phyloP scores from a whole-genome alignment of 2,329 filamentous ascomycete species.

The Ophiostoma perfectum region DNA sequence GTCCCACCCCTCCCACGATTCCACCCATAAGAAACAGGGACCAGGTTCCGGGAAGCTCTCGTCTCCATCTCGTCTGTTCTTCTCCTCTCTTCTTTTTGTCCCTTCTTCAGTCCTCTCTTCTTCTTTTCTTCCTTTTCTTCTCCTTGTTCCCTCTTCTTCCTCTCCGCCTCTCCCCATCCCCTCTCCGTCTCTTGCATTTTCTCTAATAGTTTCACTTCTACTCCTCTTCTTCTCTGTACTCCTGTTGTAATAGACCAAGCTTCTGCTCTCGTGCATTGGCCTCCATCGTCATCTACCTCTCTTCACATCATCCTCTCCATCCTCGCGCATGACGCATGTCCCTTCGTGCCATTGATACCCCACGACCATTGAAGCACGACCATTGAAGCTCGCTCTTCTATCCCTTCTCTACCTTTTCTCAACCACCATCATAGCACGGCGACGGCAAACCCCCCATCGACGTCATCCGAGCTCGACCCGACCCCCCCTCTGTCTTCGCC shows the following conservation, averaged over 20 bases:
- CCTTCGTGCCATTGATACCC: slow-evolving; percentile 22
- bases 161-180: slow-evolving; percentile 5
- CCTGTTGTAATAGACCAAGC: slow-evolving; percentile 17
- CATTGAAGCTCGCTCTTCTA: neutral
- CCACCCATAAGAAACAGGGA: slow-evolving; percentile 3
- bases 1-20: neutral
- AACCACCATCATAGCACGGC: neutral
- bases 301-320: neutral
- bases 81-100: neutral
- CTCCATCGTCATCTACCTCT: slow-evolving; percentile 2
- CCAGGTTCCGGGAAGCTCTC: slow-evolving; percentile 10
- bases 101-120: neutral
- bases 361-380: neutral
- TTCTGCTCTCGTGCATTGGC: slow-evolving; percentile 17
- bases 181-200: neutral
- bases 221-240: neutral
- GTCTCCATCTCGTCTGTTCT: slow-evolving; percentile 12
- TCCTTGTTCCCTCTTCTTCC: slow-evolving; percentile 8
- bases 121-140: slow-evolving; percentile 13
- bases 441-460: neutral
- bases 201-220: slow-evolving; percentile 1
- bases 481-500: neutral
- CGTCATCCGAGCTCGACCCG: slow-evolving; percentile 12
- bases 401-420: neutral
- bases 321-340: neutral